phyloP scores from a whole-genome alignment of 345 rosid genomes.

The Psidium guajava region DNA sequence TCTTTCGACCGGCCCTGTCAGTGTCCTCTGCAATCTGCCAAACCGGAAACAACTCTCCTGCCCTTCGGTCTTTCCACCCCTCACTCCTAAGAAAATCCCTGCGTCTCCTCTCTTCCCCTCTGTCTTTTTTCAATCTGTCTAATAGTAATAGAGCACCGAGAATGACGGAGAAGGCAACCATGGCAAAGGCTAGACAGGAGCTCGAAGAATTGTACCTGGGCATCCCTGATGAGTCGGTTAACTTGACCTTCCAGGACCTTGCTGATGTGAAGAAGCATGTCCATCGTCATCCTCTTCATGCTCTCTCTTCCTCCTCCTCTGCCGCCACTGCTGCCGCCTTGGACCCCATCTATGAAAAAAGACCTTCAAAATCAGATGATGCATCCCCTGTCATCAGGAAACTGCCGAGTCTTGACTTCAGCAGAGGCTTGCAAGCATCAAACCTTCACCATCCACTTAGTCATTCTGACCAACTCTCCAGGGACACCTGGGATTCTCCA shows the following conservation, averaged over 20 bases:
- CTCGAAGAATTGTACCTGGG: slow-evolving; percentile 54
- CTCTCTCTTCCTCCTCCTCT: background rate
- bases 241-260: slow-evolving; percentile 54
- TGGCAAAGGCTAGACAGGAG: slow-evolving; percentile 39
- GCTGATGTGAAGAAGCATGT: slow-evolving; percentile 12
- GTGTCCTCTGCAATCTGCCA: background rate
- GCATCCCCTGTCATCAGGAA: background rate
- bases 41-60: background rate
- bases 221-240: slow-evolving; percentile 59
- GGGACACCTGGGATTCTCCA: background rate
- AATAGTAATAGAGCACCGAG: background rate
- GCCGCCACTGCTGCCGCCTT: background rate
- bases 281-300: background rate
- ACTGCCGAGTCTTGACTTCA: slow-evolving; percentile 40
- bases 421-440: slow-evolving; percentile 17
- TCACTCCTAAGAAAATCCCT: background rate
- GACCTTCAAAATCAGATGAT: background rate
- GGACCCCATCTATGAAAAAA: slow-evolving; percentile 13
- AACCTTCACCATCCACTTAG: background rate
- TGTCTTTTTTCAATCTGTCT: background rate
- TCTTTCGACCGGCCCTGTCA: background rate
- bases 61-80: background rate
- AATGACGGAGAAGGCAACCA: slow-evolving; percentile 23
- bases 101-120: background rate
- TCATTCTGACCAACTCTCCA: background rate